phyloP scores from a whole-genome alignment of 2,329 filamentous ascomycete genomes.

The Dothiorella sarmentorum region DNA sequence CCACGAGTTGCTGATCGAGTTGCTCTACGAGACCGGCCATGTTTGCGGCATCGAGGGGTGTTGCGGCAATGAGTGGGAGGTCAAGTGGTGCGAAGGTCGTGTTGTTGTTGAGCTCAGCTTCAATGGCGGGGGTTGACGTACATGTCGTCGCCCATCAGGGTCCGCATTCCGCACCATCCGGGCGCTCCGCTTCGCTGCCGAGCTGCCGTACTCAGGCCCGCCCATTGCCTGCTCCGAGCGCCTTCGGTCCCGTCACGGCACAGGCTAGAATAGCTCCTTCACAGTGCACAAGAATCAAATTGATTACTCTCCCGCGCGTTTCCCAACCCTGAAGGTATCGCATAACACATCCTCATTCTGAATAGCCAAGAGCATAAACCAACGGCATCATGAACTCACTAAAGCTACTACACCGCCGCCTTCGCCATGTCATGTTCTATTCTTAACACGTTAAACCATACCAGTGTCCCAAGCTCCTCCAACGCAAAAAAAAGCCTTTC shows the following conservation, averaged over 20 bases:
- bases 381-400: conserved; percentile 8
- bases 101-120: neutral
- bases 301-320: neutral
- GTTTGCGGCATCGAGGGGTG: conserved; percentile 19
- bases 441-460: conserved; percentile 15
- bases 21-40: conserved; percentile 55
- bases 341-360: conserved; percentile 5
- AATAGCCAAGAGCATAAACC: conserved; percentile 10
- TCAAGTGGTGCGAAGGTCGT: neutral
- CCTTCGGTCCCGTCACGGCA: neutral
- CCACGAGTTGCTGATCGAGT: conserved; percentile 68
- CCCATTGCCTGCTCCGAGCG: neutral
- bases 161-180: conserved; percentile 1
- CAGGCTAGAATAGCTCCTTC: neutral
- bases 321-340: neutral
- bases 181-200: neutral
- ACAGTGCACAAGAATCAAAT: neutral
- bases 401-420: conserved; percentile 11
- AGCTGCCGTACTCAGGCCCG: too few species aligned
- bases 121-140: conserved; percentile 7
- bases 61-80: conserved; percentile 20
- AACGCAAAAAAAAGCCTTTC: conserved; percentile 11
- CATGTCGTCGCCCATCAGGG: neutral
- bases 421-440: conserved; percentile 14
- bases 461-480: conserved; percentile 6